Evolutionary conservation across 1,139 yeast species (phyloP).

Genomic region (Suhomyces ambrosiae): DNA sequence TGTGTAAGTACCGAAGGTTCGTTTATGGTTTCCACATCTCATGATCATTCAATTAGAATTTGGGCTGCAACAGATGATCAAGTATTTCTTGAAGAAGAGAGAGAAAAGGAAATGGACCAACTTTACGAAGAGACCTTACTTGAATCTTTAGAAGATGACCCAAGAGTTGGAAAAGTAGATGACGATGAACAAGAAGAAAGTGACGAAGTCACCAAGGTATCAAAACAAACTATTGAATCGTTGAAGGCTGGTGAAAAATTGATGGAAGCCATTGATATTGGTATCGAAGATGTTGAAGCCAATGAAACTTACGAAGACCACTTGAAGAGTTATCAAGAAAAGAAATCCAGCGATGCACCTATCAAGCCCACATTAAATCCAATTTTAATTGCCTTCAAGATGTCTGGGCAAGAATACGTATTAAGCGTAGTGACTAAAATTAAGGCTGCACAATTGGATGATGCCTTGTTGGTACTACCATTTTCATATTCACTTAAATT

Average conservation of each 20-base stretch:
- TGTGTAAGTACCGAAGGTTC: slow-evolving; percentile 74
- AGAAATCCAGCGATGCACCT: slow-evolving; percentile 49
- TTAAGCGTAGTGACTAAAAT: slow-evolving; percentile 69
- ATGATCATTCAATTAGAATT: slow-evolving; percentile 87
- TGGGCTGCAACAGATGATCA: slow-evolving; percentile 95
- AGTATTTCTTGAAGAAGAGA: slow-evolving; percentile 92
- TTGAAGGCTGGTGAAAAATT: slow-evolving; percentile 92
- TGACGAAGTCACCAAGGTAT: slow-evolving; percentile 68
- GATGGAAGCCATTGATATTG: slow-evolving; percentile 90
- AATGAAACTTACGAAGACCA: slow-evolving; percentile 46
- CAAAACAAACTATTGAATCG: slow-evolving; percentile 85
- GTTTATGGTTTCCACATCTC: slow-evolving; percentile 83
- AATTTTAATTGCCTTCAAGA: slow-evolving; percentile 66
- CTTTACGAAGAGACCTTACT: slow-evolving; percentile 77
- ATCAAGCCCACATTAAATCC: slow-evolving; percentile 67
- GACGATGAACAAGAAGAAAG: slow-evolving; percentile 46
- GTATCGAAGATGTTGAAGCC: slow-evolving; percentile 69
- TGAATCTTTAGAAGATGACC: slow-evolving; percentile 68
- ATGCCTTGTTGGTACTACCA: slow-evolving; percentile 87
- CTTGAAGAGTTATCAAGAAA: slow-evolving; percentile 37
- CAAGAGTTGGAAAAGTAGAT: slow-evolving; percentile 32
- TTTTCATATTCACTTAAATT: slow-evolving; percentile 78
- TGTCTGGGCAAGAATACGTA: slow-evolving; percentile 78
- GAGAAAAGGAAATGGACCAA: slow-evolving; percentile 94
- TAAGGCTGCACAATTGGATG: slow-evolving; percentile 85